Percentiles rank a stretch among this genome's conserved stretches.
phyloP scores from a whole-genome alignment of 108 stramenopile species.

The Nitzschia sp. region DNA sequence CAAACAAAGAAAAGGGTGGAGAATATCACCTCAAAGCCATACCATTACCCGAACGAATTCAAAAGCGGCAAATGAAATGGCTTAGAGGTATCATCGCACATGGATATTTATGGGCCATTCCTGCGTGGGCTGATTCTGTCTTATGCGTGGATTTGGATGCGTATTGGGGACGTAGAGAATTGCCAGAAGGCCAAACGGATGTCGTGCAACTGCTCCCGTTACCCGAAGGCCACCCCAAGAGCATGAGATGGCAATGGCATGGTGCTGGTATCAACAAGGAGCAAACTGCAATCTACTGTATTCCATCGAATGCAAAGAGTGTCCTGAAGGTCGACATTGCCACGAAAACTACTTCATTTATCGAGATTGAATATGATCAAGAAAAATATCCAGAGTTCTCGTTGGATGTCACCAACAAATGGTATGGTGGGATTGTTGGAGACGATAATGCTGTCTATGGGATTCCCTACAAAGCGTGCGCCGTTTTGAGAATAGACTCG shows the following conservation, averaged over 20 bases:
- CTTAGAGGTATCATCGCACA: conserved; percentile 69
- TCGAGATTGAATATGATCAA: conserved; percentile 47
- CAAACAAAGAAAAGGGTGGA: conserved; percentile 21
- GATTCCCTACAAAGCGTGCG: conserved; percentile 65
- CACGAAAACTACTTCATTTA: conserved; percentile 61
- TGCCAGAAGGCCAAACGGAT: conserved; percentile 33
- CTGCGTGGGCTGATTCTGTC: conserved; percentile 63
- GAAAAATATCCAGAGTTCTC: conserved; percentile 45
- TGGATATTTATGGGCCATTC: conserved; percentile 82
- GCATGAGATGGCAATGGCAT: conserved; percentile 83
- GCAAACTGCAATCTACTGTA: conserved; percentile 79
- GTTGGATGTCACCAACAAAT: conserved; percentile 66
- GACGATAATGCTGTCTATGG: conserved; percentile 81
- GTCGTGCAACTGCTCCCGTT: conserved; percentile 44
- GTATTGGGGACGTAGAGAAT: conserved; percentile 49
- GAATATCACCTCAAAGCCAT: conserved; percentile 49
- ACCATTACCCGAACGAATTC: conserved; percentile 55
- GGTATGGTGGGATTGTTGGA: conserved; percentile 75
- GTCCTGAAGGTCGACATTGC: conserved; percentile 76
- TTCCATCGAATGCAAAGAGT: conserved; percentile 75
- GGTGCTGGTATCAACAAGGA: conserved; percentile 77
- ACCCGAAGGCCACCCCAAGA: conserved; percentile 45
- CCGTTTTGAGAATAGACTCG: conserved; percentile 69
- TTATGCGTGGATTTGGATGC: conserved; percentile 69
- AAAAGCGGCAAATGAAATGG: conserved; percentile 71